Evolutionary conservation across 805 yeast genomes (phyloP), one percentile per base, ranked within the genome.

Genomic region (Komagataella ulmi): DNA sequence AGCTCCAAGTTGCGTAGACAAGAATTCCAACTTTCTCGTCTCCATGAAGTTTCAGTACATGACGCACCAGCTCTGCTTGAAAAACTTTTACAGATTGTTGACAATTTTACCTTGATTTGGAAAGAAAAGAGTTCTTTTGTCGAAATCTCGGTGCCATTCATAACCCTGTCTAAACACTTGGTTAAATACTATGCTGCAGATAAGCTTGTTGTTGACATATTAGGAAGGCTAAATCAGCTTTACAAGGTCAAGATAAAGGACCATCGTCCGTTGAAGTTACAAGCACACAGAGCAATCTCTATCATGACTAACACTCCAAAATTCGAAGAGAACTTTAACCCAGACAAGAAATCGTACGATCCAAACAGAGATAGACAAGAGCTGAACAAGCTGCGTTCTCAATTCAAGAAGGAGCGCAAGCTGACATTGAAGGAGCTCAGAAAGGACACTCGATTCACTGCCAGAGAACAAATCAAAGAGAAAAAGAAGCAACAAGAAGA

Each of bases 291-390:
- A 61, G 88, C 95, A 21, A 63, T 93, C 52, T 85, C 96, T 3
- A 85, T 93, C 61, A 83, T 89, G 45, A 77, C 96, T 2, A 77
- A 77, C 60, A 85, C 89, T 44, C 99, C 99, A 57, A 83, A 86
- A 68, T 93, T 85, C 65, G 97, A 91, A 69, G 98, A 88, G 61
- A 88, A 89, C 73, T 93, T 83, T 78, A 91, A 90, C 70, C 96
- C 97, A 52, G 97, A 88, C 63, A 87, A 82, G 79, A 90, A 87
- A 70, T 86, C 95, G 7, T 85, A 88, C 65, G 97, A 91, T 65
- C 77, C 85, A 50, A 85, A 90, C 64, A 75, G 81, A 58, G 81
- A 84, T 54, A 77, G 93, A 67, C 87, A 82, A 58, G 98, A 93
- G 66, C 69, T 87, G 58, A 76, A 75, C 64, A 93, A 93, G 74